phyloP scores from a whole-genome alignment of 2,329 filamentous ascomycete genomes.

The Rhynchosporium agropyri region DNA sequence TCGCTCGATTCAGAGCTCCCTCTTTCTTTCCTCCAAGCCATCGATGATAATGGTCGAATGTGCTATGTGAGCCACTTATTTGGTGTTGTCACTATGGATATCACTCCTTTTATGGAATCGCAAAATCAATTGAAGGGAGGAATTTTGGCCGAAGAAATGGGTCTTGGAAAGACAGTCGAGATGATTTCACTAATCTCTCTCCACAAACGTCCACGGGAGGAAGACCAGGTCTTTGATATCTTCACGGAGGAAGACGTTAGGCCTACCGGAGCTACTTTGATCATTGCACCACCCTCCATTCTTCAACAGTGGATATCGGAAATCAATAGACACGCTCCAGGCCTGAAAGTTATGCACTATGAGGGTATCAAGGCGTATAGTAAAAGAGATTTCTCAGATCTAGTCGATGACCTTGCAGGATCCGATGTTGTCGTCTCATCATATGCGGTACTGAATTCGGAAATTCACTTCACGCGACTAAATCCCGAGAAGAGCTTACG shows the following conservation, averaged over 20 bases:
- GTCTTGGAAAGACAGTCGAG: slow-evolving; percentile 79
- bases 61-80: slow-evolving; percentile 66
- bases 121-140: slow-evolving; percentile 51
- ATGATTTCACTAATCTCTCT: slow-evolving; percentile 70
- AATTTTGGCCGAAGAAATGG: slow-evolving; percentile 77
- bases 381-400: slow-evolving; percentile 38
- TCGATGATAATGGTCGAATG: slow-evolving; percentile 50
- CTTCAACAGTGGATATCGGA: slow-evolving; percentile 65
- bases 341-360: slow-evolving; percentile 59
- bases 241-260: slow-evolving; percentile 49
- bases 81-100: slow-evolving; percentile 58
- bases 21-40: slow-evolving; percentile 48
- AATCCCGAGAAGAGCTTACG: slow-evolving; percentile 71
- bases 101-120: slow-evolving; percentile 47
- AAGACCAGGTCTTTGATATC: slow-evolving; percentile 41
- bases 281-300: slow-evolving; percentile 61
- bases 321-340: slow-evolving; percentile 59
- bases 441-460: slow-evolving; percentile 71
- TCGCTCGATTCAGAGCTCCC: slow-evolving; percentile 23
- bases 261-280: slow-evolving; percentile 59
- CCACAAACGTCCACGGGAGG: slow-evolving; percentile 50
- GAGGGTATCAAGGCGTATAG: slow-evolving; percentile 48
- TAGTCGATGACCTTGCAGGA: slow-evolving; percentile 50
- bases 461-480: slow-evolving; percentile 75
- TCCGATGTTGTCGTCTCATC: slow-evolving; percentile 67